Base-by-base conservation (phyloP, 768 basidiomycete genomes). In the Serendipita sp. region DNA sequence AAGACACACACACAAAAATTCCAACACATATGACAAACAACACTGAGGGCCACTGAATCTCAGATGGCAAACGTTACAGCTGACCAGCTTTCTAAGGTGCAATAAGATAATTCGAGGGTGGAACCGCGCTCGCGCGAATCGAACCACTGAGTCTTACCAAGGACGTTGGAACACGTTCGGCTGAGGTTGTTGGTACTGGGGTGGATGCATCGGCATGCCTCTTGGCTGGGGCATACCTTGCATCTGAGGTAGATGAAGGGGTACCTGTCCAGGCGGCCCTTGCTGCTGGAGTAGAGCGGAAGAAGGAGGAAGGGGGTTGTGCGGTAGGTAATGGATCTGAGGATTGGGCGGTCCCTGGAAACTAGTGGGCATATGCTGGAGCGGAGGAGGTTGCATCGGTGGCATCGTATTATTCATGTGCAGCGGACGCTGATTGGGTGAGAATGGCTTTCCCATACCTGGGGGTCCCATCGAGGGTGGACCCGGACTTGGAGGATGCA, bases 401-500 rank as follows among this genome's bases (percentile, higher is more conserved):
- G 48, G 48, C 48, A 51, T 51, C 48, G 48, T 5, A 51, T 51
- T 51, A n/a, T 32, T 51, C 48, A 18, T n/a, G n/a, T 18, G n/a
- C 30, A n/a, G 30, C n/a, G 48, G n/a, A 8, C 48, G 48, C n/a
- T 18, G 48, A 18, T 32, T 32, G n/a, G 48, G 8, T 18, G 56
- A 35, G 28, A 60, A 60, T 60, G 16, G 16, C 34, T 60, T 60
- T 24, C 5, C 34, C 56, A 60, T 60, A 35, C 56, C 56, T n/a
- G 11, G 56, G 2, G 28, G 30, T 35, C 13, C 35, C 56, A 60
- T 30, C 28, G 56, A 10, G 5, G 56, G 32, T 64, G 86, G 71
- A n/a, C 77, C 75, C 41, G 86, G 85, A 65, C 78, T 82, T 3
- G 87, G 86, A 15, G 87, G 83, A 68, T 81, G 83, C 75, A 87